Conservation (phyloP, 129 eudicot genomes). For the Apium graveolens region DNA sequence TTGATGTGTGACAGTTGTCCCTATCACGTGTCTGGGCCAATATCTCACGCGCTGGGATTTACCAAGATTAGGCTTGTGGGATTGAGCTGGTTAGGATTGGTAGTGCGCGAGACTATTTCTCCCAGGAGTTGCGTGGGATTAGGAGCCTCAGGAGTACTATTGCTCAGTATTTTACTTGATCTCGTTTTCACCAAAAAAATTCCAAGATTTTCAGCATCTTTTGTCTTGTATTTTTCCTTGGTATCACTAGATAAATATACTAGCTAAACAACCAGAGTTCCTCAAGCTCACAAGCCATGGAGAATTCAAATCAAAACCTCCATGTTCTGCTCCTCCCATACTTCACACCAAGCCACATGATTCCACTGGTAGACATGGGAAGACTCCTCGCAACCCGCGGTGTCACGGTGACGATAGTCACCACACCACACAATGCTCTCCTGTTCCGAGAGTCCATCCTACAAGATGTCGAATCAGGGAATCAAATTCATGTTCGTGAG, state of each 20-base stretch:
- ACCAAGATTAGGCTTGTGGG: no score
- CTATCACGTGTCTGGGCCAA: no score
- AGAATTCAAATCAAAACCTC: background rate
- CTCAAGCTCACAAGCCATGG: background rate
- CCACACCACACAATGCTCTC: constrained; percentile 25
- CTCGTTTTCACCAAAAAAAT: background rate
- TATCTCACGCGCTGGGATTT: no score
- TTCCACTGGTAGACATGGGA: constrained; percentile 32
- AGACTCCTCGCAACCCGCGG: constrained; percentile 22
- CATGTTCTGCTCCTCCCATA: constrained; percentile 27
- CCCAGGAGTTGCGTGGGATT: no score
- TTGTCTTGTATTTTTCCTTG: background rate
- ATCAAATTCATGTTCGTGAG: constrained; percentile 13
- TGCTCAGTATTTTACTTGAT: background rate
- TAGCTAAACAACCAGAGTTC: background rate
- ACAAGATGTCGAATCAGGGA: constrained; percentile 6
- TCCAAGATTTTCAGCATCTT: background rate
- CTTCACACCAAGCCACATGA: constrained; percentile 39
- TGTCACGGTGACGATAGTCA: constrained; percentile 21
- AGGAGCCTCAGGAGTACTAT: no score
- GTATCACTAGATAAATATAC: no score
- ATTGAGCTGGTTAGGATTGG: no score
- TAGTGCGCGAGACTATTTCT: no score
- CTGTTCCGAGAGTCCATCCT: constrained; percentile 6
- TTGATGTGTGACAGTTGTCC: no score